Evolutionary conservation across 2,329 filamentous ascomycete genomes (phyloP).

Genomic region (Myriosclerotinia duriaeana): DNA sequence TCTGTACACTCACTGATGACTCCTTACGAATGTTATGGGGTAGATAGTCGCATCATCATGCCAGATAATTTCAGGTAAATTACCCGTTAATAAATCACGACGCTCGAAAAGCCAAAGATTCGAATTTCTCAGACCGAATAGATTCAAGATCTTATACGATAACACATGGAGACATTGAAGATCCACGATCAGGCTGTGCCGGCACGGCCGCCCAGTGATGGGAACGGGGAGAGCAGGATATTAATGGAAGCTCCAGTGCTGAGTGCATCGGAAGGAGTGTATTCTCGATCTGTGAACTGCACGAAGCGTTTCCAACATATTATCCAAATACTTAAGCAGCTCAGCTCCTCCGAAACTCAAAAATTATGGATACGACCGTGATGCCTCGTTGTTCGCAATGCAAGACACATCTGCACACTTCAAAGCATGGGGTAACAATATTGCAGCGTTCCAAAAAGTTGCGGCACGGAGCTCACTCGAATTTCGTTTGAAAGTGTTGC

Average conservation of each 20-base stretch:
- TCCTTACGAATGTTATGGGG: no score
- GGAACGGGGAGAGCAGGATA: no score
- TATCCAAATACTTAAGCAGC: not conserved
- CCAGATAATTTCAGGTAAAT: not conserved
- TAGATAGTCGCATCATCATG: not conserved
- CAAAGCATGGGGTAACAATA: conserved; percentile 34
- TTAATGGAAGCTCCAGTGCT: not conserved
- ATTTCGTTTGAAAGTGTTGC: conserved; percentile 30
- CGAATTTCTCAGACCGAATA: not conserved
- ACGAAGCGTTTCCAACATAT: not conserved
- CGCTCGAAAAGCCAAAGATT: not conserved
- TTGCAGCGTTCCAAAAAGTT: conserved; percentile 32
- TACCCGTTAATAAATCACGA: not conserved
- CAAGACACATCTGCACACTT: conserved; percentile 29
- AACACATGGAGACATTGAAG: not conserved
- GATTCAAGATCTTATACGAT: not conserved
- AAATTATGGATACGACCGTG: conserved; percentile 15
- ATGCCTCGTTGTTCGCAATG: conserved; percentile 20
- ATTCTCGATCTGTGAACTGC: conserved; percentile 1
- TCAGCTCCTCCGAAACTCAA: not conserved
- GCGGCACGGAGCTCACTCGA: conserved; percentile 31
- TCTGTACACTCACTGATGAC: no score
- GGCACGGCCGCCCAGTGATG: not conserved
- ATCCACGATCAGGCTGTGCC: not conserved
- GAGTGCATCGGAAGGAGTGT: not conserved